Evolutionary conservation across 768 basidiomycete genomes (phyloP).

Genomic region (Sarcodon aspratus): DNA sequence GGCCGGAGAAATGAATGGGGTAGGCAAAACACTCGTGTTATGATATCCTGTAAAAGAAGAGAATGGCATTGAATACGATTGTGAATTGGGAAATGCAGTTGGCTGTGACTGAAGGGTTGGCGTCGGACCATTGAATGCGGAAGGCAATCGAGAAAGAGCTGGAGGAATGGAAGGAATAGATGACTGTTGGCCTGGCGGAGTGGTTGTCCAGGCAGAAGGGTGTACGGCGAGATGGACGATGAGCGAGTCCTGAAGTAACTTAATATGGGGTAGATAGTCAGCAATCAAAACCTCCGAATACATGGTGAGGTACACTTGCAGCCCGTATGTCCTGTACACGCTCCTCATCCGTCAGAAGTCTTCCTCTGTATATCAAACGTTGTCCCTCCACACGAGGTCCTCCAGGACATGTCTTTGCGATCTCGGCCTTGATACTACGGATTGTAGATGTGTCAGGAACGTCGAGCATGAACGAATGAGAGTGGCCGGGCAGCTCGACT

Average conservation of each 20-base stretch:
- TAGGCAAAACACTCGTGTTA: too few relatives aligned
- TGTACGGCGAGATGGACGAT: constrained; percentile 72
- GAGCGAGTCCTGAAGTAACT: constrained; percentile 47
- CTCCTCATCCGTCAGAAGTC: constrained; percentile 54
- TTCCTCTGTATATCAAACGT: constrained; percentile 66
- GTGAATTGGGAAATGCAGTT: not conserved
- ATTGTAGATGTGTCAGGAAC: constrained; percentile 39
- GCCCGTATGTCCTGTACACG: constrained; percentile 60
- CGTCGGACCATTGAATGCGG: not conserved
- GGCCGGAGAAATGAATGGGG: too few relatives aligned
- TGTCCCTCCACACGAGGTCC: constrained; percentile 61
- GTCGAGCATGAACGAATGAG: constrained; percentile 50
- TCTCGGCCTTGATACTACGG: constrained; percentile 56
- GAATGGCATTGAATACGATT: too few relatives aligned
- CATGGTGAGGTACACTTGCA: constrained; percentile 26
- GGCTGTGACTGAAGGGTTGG: not conserved
- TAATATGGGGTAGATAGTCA: constrained; percentile 4
- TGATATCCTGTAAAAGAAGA: too few relatives aligned
- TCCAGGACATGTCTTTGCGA: constrained; percentile 47
- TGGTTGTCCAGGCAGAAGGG: constrained; percentile 59
- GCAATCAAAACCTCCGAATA: not conserved
- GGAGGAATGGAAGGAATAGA: constrained; percentile 1
- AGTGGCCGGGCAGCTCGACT: constrained; percentile 69
- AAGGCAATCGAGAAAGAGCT: not conserved
- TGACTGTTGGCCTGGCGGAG: constrained; percentile 28